Evolutionary conservation across 1,284 basidiomycete species (phyloP).

Genomic region (Cystobasidiaceae sp.): DNA sequence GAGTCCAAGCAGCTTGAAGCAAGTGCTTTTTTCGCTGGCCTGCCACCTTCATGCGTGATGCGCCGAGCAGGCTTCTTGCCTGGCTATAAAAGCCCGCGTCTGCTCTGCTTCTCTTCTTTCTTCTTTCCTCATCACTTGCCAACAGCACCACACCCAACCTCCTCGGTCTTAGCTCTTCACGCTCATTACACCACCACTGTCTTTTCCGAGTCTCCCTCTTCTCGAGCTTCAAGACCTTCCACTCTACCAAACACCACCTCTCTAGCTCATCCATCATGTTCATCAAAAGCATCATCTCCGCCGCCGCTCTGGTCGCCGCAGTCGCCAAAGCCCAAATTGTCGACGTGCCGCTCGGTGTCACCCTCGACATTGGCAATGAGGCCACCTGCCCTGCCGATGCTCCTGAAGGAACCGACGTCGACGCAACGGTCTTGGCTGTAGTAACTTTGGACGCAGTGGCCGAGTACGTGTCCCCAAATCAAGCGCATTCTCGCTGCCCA

Average conservation of each 20-base stretch:
- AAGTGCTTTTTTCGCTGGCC: too few species aligned
- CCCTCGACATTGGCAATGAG: not conserved
- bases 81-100: constrained; percentile 1
- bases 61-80: too few species aligned
- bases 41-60: not conserved
- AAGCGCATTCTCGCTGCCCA: not conserved
- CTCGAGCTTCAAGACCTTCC: not conserved
- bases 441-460: not conserved
- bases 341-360: not conserved
- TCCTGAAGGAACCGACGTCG: constrained; percentile 7
- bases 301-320: not conserved
- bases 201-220: not conserved
- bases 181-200: too few species aligned
- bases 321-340: not conserved
- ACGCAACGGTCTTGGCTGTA: constrained; percentile 4
- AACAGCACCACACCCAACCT: not conserved
- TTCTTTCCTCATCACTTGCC: constrained; percentile 2
- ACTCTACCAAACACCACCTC: not conserved
- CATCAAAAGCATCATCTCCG: not conserved
- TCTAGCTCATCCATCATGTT: not conserved
- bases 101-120: not conserved
- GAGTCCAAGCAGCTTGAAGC: too few species aligned
- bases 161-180: not conserved
- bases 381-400: constrained; percentile 10
- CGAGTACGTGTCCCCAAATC: too few species aligned